Conservation (phyloP, 129 eudicot species). For the Centrapalus pauciflorus region DNA sequence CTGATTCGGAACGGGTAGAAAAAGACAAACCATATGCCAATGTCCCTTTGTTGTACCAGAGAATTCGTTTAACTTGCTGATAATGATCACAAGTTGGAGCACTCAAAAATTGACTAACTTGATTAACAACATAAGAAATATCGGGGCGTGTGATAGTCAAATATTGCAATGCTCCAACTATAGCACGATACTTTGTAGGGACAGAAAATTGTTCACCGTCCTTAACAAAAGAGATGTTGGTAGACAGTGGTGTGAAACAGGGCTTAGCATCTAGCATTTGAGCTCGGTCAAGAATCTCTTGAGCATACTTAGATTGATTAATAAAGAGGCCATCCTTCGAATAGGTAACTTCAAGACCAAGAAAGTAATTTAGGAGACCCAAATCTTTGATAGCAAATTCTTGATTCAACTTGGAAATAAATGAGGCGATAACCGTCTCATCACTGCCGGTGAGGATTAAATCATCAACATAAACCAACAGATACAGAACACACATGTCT, state of each 20-base stretch:
- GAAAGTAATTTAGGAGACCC: not conserved
- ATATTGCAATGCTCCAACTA: not conserved
- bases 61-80: not conserved
- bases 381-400: constrained; percentile 2
- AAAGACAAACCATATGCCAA: not conserved
- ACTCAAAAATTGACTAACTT: not conserved
- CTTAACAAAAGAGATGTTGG: not conserved
- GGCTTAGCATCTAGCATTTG: not conserved
- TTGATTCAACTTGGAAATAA: not conserved
- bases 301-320: not conserved
- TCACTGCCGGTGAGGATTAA: not conserved
- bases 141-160: not conserved
- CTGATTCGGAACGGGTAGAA: not conserved
- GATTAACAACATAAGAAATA: not conserved
- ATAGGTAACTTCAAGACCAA: not conserved
- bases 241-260: not conserved
- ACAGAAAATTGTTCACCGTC: not conserved
- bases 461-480: not conserved
- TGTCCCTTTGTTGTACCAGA: not conserved
- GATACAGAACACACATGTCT: not conserved
- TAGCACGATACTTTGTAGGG: not conserved
- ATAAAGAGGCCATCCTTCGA: not conserved
- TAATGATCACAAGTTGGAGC: not conserved
- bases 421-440: not conserved
- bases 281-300: not conserved